phyloP scores from a whole-genome alignment of 1,284 basidiomycete species.

The Butyriboletus appendiculatus region DNA sequence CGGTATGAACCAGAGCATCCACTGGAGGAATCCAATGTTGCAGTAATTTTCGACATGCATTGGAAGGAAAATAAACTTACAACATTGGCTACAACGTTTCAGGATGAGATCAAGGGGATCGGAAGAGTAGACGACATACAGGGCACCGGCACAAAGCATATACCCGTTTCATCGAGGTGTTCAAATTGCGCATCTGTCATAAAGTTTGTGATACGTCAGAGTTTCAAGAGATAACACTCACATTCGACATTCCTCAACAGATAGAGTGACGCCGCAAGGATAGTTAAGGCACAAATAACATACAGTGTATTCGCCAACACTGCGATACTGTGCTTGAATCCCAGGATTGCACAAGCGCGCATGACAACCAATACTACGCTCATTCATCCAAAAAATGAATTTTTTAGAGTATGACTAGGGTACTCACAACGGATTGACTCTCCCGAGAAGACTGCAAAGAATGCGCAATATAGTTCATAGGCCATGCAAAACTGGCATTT shows the following conservation, averaged over 20 bases:
- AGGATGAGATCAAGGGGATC: background rate
- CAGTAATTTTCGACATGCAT: background rate
- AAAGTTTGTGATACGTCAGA: background rate
- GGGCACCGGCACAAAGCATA: conserved; percentile 7
- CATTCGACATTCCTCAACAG: background rate
- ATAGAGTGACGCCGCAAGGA: background rate
- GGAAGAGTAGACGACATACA: conserved; percentile 11
- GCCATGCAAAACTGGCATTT: conserved; percentile 20
- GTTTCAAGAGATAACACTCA: conserved; percentile 5
- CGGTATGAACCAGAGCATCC: conserved; percentile 17
- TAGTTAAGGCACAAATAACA: conserved; percentile 1
- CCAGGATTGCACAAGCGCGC: conserved; percentile 24
- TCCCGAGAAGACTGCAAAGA: conserved; percentile 16
- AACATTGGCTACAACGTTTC: background rate
- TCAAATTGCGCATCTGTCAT: conserved; percentile 3
- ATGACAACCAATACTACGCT: conserved; percentile 25
- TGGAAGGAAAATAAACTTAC: conserved; percentile 11
- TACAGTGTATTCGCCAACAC: conserved; percentile 7
- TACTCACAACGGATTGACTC: conserved; percentile 29
- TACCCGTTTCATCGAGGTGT: conserved; percentile 6
- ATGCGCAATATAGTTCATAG: conserved; percentile 7
- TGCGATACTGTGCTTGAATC: conserved; percentile 8
- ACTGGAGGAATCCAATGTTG: conserved; percentile 9
- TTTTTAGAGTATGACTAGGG: background rate
- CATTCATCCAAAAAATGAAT: background rate